phyloP scores from a whole-genome alignment of 495 filamentous ascomycete genomes.

The Tuber melanosporum region DNA sequence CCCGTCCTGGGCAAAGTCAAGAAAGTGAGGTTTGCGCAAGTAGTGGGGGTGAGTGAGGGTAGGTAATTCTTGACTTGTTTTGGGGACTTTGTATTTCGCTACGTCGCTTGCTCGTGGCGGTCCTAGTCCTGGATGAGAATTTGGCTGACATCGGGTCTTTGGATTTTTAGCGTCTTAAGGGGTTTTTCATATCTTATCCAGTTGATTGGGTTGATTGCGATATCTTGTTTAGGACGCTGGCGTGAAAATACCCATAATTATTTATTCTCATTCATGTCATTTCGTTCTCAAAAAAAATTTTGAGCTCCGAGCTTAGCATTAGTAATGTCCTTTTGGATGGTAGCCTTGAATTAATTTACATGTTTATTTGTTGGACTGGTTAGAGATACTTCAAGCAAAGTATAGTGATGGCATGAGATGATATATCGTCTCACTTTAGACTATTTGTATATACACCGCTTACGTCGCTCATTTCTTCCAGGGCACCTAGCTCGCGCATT shows the following conservation, averaged over 20 bases:
- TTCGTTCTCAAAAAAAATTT: background rate
- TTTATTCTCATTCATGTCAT: background rate
- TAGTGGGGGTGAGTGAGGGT: background rate
- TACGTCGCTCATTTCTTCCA: slow-evolving; percentile 32
- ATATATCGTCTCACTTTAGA: slow-evolving; percentile 12
- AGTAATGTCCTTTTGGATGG: background rate
- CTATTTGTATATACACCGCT: slow-evolving; percentile 36
- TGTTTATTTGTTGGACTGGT: background rate
- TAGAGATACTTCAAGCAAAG: background rate
- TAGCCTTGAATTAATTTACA: background rate
- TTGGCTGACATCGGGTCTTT: background rate
- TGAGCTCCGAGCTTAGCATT: background rate
- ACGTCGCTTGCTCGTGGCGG: background rate
- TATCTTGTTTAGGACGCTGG: background rate
- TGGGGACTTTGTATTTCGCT: background rate
- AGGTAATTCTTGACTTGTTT: background rate
- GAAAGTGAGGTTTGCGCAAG: background rate
- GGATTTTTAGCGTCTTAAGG: background rate
- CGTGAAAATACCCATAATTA: background rate
- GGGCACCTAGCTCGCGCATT: slow-evolving; percentile 12
- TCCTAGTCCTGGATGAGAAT: background rate
- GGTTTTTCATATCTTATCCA: background rate
- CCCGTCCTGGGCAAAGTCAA: background rate
- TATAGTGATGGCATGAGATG: background rate
- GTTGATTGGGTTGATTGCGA: background rate